Evolutionary conservation across 768 basidiomycete species (phyloP).

Genomic region (Galerina sulciceps): DNA sequence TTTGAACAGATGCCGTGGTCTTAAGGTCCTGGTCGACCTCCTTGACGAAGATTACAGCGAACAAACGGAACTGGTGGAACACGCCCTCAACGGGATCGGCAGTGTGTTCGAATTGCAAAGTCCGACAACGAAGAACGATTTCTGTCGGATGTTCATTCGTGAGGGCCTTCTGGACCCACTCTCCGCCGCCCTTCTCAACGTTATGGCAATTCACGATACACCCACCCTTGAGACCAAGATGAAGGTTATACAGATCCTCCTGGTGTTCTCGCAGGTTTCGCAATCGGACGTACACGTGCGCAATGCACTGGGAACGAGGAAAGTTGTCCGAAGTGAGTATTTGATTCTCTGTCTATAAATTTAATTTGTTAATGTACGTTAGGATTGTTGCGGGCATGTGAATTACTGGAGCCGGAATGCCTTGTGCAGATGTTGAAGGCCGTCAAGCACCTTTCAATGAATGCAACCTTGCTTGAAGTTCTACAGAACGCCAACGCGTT

Average conservation of each 20-base stretch:
- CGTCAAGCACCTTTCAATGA: conserved; percentile 96
- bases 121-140: conserved; percentile 97
- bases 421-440: conserved; percentile 91
- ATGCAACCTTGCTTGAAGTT: conserved; percentile 85
- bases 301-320: conserved; percentile 88
- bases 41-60: conserved; percentile 95
- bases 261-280: conserved; percentile 95
- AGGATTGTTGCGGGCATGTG: conserved; percentile 90
- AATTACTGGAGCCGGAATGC: conserved; percentile 84
- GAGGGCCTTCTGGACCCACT: conserved; percentile 95
- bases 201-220: conserved; percentile 75
- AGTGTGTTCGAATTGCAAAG: conserved; percentile 96
- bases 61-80: conserved; percentile 88
- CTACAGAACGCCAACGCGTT: conserved; percentile 96
- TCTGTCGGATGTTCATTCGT: conserved; percentile 96
- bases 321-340: conserved; percentile 83
- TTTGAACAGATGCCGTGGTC: conserved; percentile 79
- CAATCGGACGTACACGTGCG: conserved; percentile 94
- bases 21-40: conserved; percentile 93
- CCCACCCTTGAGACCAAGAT: conserved; percentile 75
- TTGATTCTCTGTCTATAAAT: not conserved
- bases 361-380: not conserved
- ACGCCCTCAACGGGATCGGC: conserved; percentile 92
- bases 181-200: conserved; percentile 86
- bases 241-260: conserved; percentile 87